A percentile compares a stretch with the other conserved stretches of the same genome.
Evolutionary conservation across 2,329 filamentous ascomycete species (phyloP).

Genomic region (Aspergillus japonicus): DNA sequence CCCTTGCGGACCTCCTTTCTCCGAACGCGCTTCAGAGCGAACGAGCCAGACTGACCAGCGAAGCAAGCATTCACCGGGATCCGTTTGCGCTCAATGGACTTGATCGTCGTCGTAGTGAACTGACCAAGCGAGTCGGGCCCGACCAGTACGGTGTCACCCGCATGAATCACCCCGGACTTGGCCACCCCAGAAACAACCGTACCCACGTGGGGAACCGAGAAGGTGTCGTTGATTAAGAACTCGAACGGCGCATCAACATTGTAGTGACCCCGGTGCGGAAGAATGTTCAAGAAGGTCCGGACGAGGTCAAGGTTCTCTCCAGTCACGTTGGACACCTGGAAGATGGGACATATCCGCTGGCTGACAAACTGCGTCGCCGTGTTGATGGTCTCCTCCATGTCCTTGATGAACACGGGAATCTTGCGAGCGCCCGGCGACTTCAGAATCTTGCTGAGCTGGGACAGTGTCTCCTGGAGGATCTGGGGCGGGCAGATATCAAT

Average conservation of each 20-base stretch:
- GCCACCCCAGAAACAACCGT: slow-evolving; percentile 95
- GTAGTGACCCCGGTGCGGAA: slow-evolving; percentile 92
- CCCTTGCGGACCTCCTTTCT: slow-evolving; percentile 94
- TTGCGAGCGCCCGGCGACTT: slow-evolving; percentile 92
- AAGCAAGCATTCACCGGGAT: slow-evolving; percentile 83
- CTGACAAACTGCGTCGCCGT: slow-evolving; percentile 95
- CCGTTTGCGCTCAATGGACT: slow-evolving; percentile 91
- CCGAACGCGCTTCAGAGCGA: slow-evolving; percentile 82
- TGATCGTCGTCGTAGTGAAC: slow-evolving; percentile 81
- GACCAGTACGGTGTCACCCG: slow-evolving; percentile 84
- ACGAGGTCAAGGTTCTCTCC: slow-evolving; percentile 88
- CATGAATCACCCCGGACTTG: slow-evolving; percentile 80
- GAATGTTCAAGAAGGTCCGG: slow-evolving; percentile 87
- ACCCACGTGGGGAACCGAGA: slow-evolving; percentile 94
- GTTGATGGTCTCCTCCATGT: slow-evolving; percentile 85
- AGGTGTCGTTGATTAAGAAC: slow-evolving; percentile 95
- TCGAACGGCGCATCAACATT: slow-evolving; percentile 85
- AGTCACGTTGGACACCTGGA: slow-evolving; percentile 97
- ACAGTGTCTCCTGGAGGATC: slow-evolving; percentile 89
- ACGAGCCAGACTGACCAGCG: slow-evolving; percentile 88
- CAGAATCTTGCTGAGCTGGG: slow-evolving; percentile 86
- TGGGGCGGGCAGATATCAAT: slow-evolving; percentile 97
- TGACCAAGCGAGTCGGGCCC: slow-evolving; percentile 89
- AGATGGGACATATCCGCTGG: slow-evolving; percentile 92
- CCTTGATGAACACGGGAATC: slow-evolving; percentile 93